Conservation (phyloP, 106 monocot species). For the Alisma plantagoaquatica region DNA sequence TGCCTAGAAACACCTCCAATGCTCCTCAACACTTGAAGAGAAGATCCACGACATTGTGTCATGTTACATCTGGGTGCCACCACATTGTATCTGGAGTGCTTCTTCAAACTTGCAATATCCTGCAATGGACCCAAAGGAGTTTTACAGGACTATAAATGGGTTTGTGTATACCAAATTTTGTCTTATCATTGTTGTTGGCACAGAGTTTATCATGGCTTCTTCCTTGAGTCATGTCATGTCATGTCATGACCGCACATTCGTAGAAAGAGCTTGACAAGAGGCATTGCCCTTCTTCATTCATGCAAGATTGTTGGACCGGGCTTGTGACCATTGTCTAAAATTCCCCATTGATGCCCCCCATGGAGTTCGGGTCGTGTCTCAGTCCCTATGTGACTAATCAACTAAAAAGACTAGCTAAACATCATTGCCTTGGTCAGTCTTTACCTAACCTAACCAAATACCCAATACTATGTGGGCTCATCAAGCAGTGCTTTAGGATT, state of each 20-base stretch:
- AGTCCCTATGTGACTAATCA: slow-evolving; percentile 4
- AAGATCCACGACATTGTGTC: too few relatives aligned
- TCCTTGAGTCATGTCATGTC: slow-evolving; percentile 6
- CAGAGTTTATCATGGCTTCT: neutral
- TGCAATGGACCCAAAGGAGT: too few relatives aligned
- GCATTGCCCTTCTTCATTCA: slow-evolving; percentile 21
- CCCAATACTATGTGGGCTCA: slow-evolving; percentile 10
- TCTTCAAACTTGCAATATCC: too few relatives aligned
- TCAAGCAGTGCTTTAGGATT: slow-evolving; percentile 6
- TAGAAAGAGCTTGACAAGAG: slow-evolving; percentile 15
- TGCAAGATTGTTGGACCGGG: slow-evolving; percentile 17
- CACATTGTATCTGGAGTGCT: too few relatives aligned
- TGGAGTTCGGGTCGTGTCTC: neutral
- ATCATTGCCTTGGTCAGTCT: slow-evolving; percentile 13
- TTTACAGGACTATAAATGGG: too few relatives aligned
- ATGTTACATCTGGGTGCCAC: too few relatives aligned
- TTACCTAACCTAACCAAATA: slow-evolving; percentile 9
- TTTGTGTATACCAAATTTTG: too few relatives aligned
- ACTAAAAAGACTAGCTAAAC: slow-evolving; percentile 4
- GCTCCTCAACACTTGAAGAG: too few relatives aligned
- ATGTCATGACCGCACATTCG: neutral
- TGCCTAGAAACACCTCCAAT: too few relatives aligned
- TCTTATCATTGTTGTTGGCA: neutral
- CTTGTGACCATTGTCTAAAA: slow-evolving; percentile 14
- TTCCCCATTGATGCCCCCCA: neutral